Evolutionary conservation across 169 alveolate genomes (phyloP).

Genomic region (Plasmodium cynomolgi): DNA sequence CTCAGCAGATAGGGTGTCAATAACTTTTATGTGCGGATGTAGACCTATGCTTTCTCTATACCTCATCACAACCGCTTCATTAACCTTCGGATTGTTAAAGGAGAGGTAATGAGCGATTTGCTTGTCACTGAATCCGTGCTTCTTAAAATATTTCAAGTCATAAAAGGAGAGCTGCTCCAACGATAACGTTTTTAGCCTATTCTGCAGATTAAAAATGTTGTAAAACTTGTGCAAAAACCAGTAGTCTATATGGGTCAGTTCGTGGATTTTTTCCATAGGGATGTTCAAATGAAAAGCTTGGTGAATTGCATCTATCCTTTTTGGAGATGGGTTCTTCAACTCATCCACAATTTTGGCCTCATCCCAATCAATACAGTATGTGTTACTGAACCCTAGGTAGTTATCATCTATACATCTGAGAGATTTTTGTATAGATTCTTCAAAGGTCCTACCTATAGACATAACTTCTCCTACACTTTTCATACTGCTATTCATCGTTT

Average conservation of each 20-base stretch:
- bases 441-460: conserved; percentile 92
- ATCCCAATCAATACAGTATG: conserved; percentile 76
- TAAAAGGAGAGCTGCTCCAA: conserved; percentile 55
- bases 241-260: conserved; percentile 85
- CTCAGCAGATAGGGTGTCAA: conserved; percentile 93
- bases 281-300: conserved; percentile 88
- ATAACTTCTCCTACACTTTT: conserved; percentile 93
- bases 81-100: conserved; percentile 25
- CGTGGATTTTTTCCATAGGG: conserved; percentile 84
- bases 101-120: conserved; percentile 79
- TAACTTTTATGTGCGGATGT: conserved; percentile 86
- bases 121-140: conserved; percentile 85
- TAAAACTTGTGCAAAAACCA: conserved; percentile 89
- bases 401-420: conserved; percentile 85
- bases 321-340: conserved; percentile 82
- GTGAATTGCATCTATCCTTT: conserved; percentile 87
- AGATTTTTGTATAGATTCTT: conserved; percentile 93
- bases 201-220: conserved; percentile 77
- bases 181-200: conserved; percentile 19
- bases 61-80: conserved; percentile 83
- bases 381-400: conserved; percentile 79
- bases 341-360: conserved; percentile 69
- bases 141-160: conserved; percentile 80
- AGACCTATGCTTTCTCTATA: conserved; percentile 78
- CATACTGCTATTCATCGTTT: conserved; percentile 88